Conservation (phyloP, 2,329 filamentous ascomycete genomes). For the Dissoconium aciculare region DNA sequence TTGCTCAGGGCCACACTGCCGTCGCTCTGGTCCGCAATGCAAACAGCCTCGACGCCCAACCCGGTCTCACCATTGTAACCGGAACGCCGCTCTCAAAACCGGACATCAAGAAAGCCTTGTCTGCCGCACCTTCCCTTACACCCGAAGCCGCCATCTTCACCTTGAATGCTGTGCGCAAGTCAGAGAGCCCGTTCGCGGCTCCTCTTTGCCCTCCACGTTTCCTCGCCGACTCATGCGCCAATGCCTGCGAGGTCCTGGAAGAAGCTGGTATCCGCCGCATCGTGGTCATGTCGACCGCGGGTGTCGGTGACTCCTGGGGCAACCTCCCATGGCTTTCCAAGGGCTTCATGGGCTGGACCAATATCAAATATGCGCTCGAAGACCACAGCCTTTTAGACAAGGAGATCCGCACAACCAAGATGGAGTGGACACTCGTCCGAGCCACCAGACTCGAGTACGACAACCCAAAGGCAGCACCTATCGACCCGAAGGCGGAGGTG, state of each 20-base stretch:
- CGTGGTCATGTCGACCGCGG: slow-evolving; percentile 38
- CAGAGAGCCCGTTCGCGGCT: slow-evolving; percentile 35
- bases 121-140: slow-evolving; percentile 22
- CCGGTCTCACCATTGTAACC: slow-evolving; percentile 26
- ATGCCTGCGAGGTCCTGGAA: slow-evolving; percentile 27
- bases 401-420: no score
- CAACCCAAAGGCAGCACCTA: no score
- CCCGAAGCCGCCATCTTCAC: slow-evolving; percentile 32
- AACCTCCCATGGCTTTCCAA: slow-evolving; percentile 29
- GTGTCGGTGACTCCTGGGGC: slow-evolving; percentile 32
- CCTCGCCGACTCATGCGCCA: slow-evolving; percentile 32
- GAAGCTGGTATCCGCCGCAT: slow-evolving; percentile 28
- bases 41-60: slow-evolving; percentile 18
- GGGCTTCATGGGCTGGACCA: no score
- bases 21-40: slow-evolving; percentile 34
- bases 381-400: no score
- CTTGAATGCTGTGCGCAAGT: slow-evolving; percentile 33
- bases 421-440: no score
- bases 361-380: no score
- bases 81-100: slow-evolving; percentile 18
- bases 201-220: slow-evolving; percentile 31
- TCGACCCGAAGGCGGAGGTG: no score
- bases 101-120: slow-evolving; percentile 18
- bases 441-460: no score
- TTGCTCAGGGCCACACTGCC: slow-evolving; percentile 29